These are phyloP conservation scores for Leccinum ochraceum DNA, from an alignment of 768 basidiomycete species.

Conservation along the genomic window DNA sequence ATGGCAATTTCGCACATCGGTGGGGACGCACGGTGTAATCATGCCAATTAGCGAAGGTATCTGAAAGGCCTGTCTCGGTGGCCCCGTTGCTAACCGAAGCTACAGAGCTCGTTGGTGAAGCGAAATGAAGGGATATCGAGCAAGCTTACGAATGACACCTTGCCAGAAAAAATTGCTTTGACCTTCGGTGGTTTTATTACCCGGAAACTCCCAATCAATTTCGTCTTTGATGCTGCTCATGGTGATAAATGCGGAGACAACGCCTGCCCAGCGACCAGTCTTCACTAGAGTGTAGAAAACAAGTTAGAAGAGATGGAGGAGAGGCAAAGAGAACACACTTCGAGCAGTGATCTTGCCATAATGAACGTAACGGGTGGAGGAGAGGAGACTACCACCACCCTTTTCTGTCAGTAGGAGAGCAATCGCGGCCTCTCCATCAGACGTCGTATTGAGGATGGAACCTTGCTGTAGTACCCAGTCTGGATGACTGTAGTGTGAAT, in stretches of 20 bases:
- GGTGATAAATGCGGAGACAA: slow-evolving; percentile 83
- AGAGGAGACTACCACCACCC: slow-evolving; percentile 77
- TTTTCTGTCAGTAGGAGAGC: slow-evolving; percentile 65
- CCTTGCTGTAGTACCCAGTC: slow-evolving; percentile 77
- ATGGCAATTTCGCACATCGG: neutral
- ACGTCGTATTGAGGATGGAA: slow-evolving; percentile 61
- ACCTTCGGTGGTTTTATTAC: slow-evolving; percentile 56
- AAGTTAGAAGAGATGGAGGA: neutral
- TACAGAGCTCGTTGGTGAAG: slow-evolving; percentile 19
- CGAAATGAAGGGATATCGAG: neutral
- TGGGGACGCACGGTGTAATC: slow-evolving; percentile 62
- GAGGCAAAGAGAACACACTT: slow-evolving; percentile 35
- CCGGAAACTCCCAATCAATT: slow-evolving; percentile 87
- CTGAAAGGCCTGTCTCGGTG: slow-evolving; percentile 48
- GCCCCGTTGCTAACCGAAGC: slow-evolving; percentile 51
- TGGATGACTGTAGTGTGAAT: slow-evolving; percentile 23
- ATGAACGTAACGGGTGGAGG: slow-evolving; percentile 79
- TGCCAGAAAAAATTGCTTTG: slow-evolving; percentile 87
- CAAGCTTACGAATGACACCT: slow-evolving; percentile 58
- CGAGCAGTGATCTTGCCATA: slow-evolving; percentile 75
- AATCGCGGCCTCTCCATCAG: slow-evolving; percentile 58
- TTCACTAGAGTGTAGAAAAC: slow-evolving; percentile 54
- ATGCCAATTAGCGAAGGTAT: slow-evolving; percentile 73
- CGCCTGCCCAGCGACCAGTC: slow-evolving; percentile 76
- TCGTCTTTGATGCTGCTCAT: slow-evolving; percentile 86